phyloP scores from a whole-genome alignment of 331 rosid genomes.

The Dryas integrifolia region DNA sequence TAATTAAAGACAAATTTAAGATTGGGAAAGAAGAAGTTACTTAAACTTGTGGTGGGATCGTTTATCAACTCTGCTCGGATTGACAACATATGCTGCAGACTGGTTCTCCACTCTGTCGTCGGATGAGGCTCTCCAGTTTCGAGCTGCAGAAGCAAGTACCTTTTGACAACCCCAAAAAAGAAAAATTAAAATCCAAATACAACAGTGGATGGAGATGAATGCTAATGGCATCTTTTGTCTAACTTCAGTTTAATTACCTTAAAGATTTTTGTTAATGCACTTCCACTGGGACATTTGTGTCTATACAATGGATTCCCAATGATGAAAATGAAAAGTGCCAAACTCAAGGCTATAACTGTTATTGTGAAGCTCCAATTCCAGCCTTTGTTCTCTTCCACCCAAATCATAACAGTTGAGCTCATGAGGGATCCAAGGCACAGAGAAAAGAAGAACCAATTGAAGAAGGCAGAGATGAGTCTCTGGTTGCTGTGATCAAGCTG shows the following conservation, averaged over 20 bases:
- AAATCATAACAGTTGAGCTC: constrained; percentile 21
- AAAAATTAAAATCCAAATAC: not conserved
- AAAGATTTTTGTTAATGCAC: constrained; percentile 30
- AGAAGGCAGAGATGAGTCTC: constrained; percentile 37
- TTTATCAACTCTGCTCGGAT: not conserved
- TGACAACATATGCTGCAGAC: not conserved
- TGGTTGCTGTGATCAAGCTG: constrained; percentile 36
- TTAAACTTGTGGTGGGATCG: constrained; percentile 13
- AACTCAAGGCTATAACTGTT: constrained; percentile 17
- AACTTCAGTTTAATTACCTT: constrained; percentile 11
- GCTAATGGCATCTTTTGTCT: not conserved
- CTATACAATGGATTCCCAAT: constrained; percentile 23
- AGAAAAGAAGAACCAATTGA: constrained; percentile 43
- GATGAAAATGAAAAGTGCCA: constrained; percentile 22
- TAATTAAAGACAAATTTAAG: not conserved
- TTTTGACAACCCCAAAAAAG: not conserved
- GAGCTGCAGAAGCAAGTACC: constrained; percentile 26
- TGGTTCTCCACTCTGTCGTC: not conserved
- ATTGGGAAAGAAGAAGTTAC: not conserved
- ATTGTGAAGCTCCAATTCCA: constrained; percentile 30
- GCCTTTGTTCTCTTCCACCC: constrained; percentile 33
- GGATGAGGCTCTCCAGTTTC: constrained; percentile 13
- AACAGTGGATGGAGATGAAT: not conserved
- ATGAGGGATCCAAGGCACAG: constrained; percentile 26
- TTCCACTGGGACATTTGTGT: constrained; percentile 35